Evolutionary conservation across 352 stramenopile species (phyloP), one percentile per base, ranked within the genome.

Genomic region (Pythium rishiriense): DNA sequence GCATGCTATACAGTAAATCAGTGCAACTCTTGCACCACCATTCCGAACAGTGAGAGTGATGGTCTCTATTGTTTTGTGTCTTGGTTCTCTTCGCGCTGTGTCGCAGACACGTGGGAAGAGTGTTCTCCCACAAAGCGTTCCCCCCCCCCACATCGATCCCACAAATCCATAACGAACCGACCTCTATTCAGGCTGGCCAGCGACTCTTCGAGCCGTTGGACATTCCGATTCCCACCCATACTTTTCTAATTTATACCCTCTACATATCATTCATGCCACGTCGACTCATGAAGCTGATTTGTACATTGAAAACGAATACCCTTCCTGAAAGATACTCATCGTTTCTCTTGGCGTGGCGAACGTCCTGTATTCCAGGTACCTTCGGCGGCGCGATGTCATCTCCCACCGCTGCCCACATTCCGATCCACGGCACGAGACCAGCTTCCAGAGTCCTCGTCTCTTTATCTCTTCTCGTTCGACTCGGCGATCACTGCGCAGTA

Each of bases 101-200:
- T n/a, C n/a, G n/a, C n/a, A n/a, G n/a, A n/a, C n/a, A n/a, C n/a
- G n/a, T n/a, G n/a, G n/a, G n/a, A n/a, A n/a, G n/a, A n/a, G n/a
- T n/a, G n/a, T n/a, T n/a, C n/a, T n/a, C n/a, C n/a, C n/a, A n/a
- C n/a, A n/a, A n/a, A n/a, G n/a, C n/a, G n/a, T n/a, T n/a, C n/a
- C n/a, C n/a, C n/a, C n/a, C n/a, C n/a, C n/a, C n/a, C n/a, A n/a
- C n/a, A n/a, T n/a, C n/a, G n/a, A n/a, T n/a, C n/a, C n/a, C n/a
- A n/a, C n/a, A n/a, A n/a, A n/a, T n/a, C n/a, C n/a, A n/a, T n/a
- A n/a, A n/a, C n/a, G n/a, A n/a, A 58, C 35, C 0, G 58, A 37
- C 24, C 58, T 65, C 58, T 65, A 65, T 58, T 65, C 47, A 43
- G 54, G 39, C 21, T 33, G 28, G 24, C 25, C 17, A 5, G 17